These are phyloP conservation scores for Oehlia diaphana DNA, from an alignment of 192 early-diverging fungal genomes.

Conservation along the genomic window DNA sequence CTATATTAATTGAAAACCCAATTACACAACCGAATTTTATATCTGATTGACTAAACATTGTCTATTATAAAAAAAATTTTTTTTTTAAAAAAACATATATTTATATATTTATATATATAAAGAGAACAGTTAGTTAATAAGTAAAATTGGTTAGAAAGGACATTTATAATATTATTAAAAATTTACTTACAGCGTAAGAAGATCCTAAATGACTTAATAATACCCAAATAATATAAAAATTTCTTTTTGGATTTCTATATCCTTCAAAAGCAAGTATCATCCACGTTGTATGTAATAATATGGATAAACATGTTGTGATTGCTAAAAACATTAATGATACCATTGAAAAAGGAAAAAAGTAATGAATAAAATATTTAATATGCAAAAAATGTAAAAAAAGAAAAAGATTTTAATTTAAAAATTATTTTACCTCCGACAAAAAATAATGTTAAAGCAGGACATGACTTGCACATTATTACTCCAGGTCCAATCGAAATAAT, in stretches of 20 bases:
- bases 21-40: slow-evolving; percentile 45
- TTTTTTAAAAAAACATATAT: too few relatives aligned
- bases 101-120: too few relatives aligned
- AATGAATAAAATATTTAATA: not conserved
- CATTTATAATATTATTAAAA: slow-evolving; percentile 1
- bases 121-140: not conserved
- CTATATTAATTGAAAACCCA: slow-evolving; percentile 37
- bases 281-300: slow-evolving; percentile 71
- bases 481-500: slow-evolving; percentile 72
- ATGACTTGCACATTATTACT: slow-evolving; percentile 65
- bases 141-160: not conserved
- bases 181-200: slow-evolving; percentile 56
- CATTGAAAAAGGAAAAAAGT: not conserved
- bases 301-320: slow-evolving; percentile 67
- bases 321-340: slow-evolving; percentile 42
- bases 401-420: not conserved
- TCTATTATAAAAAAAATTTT: slow-evolving; percentile 33
- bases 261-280: slow-evolving; percentile 77
- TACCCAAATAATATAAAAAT: slow-evolving; percentile 53
- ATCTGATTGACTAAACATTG: slow-evolving; percentile 45
- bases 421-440: slow-evolving; percentile 63
- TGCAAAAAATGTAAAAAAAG: too few relatives aligned
- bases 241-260: slow-evolving; percentile 41
- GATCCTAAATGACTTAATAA: slow-evolving; percentile 66
- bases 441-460: slow-evolving; percentile 57